Evolutionary conservation across 352 stramenopile genomes (phyloP).

Genomic region (Phytopythium sindhum): DNA sequence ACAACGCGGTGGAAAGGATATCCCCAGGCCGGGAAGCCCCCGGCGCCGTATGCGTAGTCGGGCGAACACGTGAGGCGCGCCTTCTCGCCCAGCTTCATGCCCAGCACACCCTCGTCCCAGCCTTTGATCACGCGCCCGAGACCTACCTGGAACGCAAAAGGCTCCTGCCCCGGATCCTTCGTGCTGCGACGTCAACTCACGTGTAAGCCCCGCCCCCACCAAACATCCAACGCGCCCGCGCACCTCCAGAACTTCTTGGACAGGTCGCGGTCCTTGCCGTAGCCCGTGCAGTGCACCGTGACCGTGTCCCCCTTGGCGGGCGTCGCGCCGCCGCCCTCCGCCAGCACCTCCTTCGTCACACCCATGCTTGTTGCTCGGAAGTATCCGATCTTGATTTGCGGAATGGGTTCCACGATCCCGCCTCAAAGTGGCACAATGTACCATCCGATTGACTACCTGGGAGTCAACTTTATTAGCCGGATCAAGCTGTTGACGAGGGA

Average conservation of each 20-base stretch:
- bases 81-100: slow-evolving; percentile 87
- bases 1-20: slow-evolving; percentile 44
- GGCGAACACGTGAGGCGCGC: slow-evolving; percentile 91
- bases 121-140: slow-evolving; percentile 93
- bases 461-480: neutral
- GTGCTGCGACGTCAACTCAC: slow-evolving; percentile 38
- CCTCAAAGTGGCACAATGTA: neutral
- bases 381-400: slow-evolving; percentile 4
- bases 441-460: neutral
- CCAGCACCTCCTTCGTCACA: slow-evolving; percentile 60
- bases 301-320: slow-evolving; percentile 60
- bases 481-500: neutral
- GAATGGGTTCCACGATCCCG: neutral
- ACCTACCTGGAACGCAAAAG: slow-evolving; percentile 93
- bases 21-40: slow-evolving; percentile 93
- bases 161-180: slow-evolving; percentile 92
- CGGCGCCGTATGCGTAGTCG: slow-evolving; percentile 94
- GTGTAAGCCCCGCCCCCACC: neutral
- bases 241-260: slow-evolving; percentile 92
- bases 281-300: slow-evolving; percentile 83
- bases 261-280: slow-evolving; percentile 68
- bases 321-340: slow-evolving; percentile 47
- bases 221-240: no score
- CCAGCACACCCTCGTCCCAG: slow-evolving; percentile 92
- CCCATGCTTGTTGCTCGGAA: slow-evolving; percentile 48